phyloP scores from a whole-genome alignment of 257 asterid genomes.

The Handroanthus guayacan region DNA sequence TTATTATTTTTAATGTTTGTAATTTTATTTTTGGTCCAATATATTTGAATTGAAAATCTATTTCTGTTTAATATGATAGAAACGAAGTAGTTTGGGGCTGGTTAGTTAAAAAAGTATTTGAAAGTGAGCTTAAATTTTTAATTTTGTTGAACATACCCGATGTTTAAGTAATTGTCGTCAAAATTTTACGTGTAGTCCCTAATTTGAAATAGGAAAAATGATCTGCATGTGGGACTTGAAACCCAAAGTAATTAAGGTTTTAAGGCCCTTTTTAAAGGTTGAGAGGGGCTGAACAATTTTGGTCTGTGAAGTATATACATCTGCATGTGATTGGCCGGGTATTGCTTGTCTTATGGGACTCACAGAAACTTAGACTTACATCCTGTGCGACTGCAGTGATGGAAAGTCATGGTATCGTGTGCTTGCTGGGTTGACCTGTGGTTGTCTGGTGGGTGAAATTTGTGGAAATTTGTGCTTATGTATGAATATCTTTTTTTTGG shows the following conservation, averaged over 20 bases:
- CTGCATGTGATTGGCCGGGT: background rate
- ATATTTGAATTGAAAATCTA: background rate
- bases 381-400: background rate
- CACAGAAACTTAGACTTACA: background rate
- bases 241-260: background rate
- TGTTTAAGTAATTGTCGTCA: background rate
- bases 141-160: background rate
- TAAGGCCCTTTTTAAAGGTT: background rate
- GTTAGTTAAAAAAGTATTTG: background rate
- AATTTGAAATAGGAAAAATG: background rate
- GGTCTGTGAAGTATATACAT: background rate
- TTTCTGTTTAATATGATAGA: background rate
- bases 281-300: background rate
- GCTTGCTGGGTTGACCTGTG: background rate
- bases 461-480: background rate
- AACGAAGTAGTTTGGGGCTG: background rate
- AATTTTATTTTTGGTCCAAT: background rate
- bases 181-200: background rate
- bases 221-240: conserved; percentile 17
- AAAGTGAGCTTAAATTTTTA: background rate
- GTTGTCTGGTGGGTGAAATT: background rate
- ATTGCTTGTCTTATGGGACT: background rate
- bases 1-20: background rate
- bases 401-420: background rate
- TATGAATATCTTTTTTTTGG: too few relatives aligned